These are phyloP conservation scores for Russula lepida DNA, from an alignment of 768 basidiomycete genomes.

Conservation along the genomic window DNA sequence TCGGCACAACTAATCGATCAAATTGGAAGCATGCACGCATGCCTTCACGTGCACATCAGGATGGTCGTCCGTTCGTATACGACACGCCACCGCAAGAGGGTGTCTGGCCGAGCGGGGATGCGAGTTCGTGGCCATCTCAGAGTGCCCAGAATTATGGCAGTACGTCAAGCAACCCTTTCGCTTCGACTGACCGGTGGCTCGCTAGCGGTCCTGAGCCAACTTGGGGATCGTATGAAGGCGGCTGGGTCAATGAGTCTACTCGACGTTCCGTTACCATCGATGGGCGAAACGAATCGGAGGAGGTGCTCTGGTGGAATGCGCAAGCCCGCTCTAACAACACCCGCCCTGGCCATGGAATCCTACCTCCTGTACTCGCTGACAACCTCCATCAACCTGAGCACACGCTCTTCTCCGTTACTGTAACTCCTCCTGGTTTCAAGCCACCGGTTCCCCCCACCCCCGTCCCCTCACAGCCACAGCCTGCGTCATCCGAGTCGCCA, in stretches of 20 bases:
- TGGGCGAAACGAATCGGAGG: slow-evolving; percentile 52
- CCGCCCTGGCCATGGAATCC: slow-evolving; percentile 64
- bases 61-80: slow-evolving; percentile 14
- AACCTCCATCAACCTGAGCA: slow-evolving; percentile 66
- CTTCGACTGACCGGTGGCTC: slow-evolving; percentile 16
- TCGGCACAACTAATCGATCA: background rate
- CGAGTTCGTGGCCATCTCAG: slow-evolving; percentile 9
- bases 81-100: slow-evolving; percentile 10
- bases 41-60: too few relatives aligned
- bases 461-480: slow-evolving; percentile 24
- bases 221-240: slow-evolving; percentile 5
- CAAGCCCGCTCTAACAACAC: slow-evolving; percentile 34
- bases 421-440: slow-evolving; percentile 29
- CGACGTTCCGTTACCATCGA: slow-evolving; percentile 40
- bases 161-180: slow-evolving; percentile 3
- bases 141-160: background rate
- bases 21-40: too few relatives aligned
- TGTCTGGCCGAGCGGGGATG: slow-evolving; percentile 1
- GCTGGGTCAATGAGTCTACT: slow-evolving; percentile 19
- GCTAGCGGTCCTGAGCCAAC: slow-evolving; percentile 6
- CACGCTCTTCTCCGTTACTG: slow-evolving; percentile 55
- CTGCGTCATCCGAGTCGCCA: slow-evolving; percentile 2
- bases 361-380: slow-evolving; percentile 61
- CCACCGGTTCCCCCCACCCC: slow-evolving; percentile 22
- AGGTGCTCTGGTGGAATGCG: slow-evolving; percentile 62